Base-by-base conservation (phyloP, 176 grass and related monocot genomes). In the Cenchrus americanus region DNA sequence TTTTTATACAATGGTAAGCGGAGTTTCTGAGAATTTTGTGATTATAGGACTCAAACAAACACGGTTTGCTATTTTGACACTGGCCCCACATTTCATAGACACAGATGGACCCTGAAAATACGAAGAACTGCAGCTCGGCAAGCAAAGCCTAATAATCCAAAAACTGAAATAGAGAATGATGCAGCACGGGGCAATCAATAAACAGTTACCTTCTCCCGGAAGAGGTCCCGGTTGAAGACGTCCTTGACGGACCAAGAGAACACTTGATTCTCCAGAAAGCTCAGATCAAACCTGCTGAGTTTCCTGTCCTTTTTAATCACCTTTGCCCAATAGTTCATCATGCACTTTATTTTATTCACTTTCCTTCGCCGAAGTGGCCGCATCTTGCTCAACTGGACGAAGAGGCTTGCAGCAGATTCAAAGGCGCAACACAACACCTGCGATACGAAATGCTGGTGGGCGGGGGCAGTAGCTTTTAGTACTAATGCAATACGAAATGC, bases 191-290 rank as follows among this genome's bases (percentile, higher is more conserved):
- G 17, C 0, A n/a, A 75, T 75, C 27, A 37, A 76, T 52, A 58
- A 76, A 37, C 14, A 8, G 42, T 77, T 30, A 87, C 90, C 83
- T 87, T 44, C 24, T 86, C 43, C 72, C 44, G 79, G 75, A 89
- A 82, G 69, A 89, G 71, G 37, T 83, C 26, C 64, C 5, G 58
- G 61, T 92, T 83, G 50, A 88, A 76, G 49, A 92, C 41, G 6
- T 87, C 90, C 3, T 86, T 52, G 66, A 81, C 30, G 7, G 40
- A 53, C 90, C 87, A 92, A 58, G 87, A 92, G 44, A 92, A 62
- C 7, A 92, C 42, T n/a, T 58, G 78, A 32, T 43, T 65, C 19
- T 79, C 83, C 10, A 57, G 77, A 41, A 32, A 57, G 47, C 37
- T 78, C 3, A 80, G 68, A 46, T 23, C 13, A 23, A 86, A 86